phyloP scores from a whole-genome alignment of 73 alveolate species.

The Paramecium sexaurelia region DNA sequence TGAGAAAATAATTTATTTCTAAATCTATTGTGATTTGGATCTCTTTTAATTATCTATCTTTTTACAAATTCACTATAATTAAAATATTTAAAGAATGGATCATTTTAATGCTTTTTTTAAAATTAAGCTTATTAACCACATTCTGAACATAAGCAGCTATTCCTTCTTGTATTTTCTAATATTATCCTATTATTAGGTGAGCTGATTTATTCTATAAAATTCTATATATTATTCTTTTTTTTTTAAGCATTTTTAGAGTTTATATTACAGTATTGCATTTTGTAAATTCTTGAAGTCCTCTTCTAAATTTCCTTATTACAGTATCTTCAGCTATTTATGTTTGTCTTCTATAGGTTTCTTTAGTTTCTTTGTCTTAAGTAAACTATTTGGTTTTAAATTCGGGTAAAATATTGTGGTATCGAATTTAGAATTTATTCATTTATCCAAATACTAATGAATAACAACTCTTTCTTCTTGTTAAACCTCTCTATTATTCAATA shows the following conservation, averaged over 20 bases:
- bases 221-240: not conserved
- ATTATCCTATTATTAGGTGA: not conserved
- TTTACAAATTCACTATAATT: not conserved
- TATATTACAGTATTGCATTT: not conserved
- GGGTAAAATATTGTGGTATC: not conserved
- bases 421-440: not conserved
- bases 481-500: not conserved
- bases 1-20: not conserved
- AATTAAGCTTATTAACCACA: not conserved
- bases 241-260: not conserved
- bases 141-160: not conserved
- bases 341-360: not conserved
- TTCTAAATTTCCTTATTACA: not conserved
- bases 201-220: not conserved
- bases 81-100: not conserved
- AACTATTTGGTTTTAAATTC: not conserved
- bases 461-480: slow-evolving; percentile 31
- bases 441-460: not conserved
- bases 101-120: not conserved
- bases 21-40: not conserved
- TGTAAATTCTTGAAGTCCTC: not conserved
- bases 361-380: not conserved
- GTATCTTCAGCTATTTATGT: not conserved
- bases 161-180: not conserved
- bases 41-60: not conserved